These are phyloP conservation scores for Stipa capillata DNA, from an alignment of 176 grass and related monocot genomes.

Conservation along the genomic window DNA sequence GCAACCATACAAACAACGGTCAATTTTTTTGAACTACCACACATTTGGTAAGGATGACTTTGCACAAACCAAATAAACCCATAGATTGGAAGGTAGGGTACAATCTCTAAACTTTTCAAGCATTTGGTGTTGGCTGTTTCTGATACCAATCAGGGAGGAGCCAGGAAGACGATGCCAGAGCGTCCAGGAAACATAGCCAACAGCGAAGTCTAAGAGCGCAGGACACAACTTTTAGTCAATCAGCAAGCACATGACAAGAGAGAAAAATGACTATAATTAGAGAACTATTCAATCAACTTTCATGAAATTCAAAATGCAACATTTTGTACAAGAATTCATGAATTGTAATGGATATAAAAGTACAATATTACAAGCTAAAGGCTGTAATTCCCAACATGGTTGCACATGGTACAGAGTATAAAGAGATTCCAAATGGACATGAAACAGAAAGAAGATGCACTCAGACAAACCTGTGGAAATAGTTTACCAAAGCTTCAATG, in stretches of 20 bases:
- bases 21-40: background rate
- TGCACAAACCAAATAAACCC: background rate
- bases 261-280: background rate
- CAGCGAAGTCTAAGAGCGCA: background rate
- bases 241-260: background rate
- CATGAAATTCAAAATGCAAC: background rate
- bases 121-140: background rate
- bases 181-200: background rate
- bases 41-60: background rate
- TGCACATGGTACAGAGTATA: conserved; percentile 7
- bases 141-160: background rate
- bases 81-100: background rate
- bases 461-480: conserved; percentile 65
- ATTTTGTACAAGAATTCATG: background rate
- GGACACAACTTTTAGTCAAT: background rate
- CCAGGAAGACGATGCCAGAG: background rate
- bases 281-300: background rate
- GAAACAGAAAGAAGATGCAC: background rate
- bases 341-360: background rate
- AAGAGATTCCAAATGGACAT: background rate
- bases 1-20: background rate
- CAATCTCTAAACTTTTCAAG: background rate
- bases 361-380: background rate
- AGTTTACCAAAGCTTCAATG: conserved; percentile 65
- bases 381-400: background rate